Evolutionary conservation across 345 rosid species (phyloP).

Genomic region (Boechera stricta): DNA sequence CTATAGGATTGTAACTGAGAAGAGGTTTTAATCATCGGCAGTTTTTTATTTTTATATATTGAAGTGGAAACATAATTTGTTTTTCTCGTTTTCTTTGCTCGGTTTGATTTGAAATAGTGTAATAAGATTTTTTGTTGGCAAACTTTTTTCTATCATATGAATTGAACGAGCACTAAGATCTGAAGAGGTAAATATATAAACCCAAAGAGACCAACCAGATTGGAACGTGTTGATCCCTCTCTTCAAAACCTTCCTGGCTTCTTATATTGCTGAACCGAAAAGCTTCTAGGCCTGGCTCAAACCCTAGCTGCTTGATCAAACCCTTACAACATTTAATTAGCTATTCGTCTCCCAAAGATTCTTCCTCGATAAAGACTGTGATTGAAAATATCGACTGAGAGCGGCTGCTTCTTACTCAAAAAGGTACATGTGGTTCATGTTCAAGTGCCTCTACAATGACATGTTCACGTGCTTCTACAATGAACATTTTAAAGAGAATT

Average conservation of each 20-base stretch:
- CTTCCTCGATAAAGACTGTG: no score
- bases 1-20: constrained; percentile 24
- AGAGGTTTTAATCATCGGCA: constrained; percentile 18
- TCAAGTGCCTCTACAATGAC: no score
- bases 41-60: neutral
- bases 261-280: no score
- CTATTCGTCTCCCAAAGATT: no score
- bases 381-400: no score
- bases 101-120: neutral
- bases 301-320: no score
- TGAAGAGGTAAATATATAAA: neutral
- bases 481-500: neutral
- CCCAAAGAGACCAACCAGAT: neutral
- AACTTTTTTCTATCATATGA: neutral
- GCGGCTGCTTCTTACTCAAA: no score
- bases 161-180: neutral
- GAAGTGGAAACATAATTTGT: neutral
- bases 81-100: neutral
- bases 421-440: no score
- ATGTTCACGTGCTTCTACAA: no score
- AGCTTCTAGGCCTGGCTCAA: no score
- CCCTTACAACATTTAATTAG: no score
- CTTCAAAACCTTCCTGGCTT: no score
- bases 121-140: neutral
- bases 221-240: neutral